A percentile compares a stretch with the other conserved stretches of the same genome.
Conservation (phyloP, 2,329 filamentous ascomycete genomes). For the Macrophomina tecta region DNA sequence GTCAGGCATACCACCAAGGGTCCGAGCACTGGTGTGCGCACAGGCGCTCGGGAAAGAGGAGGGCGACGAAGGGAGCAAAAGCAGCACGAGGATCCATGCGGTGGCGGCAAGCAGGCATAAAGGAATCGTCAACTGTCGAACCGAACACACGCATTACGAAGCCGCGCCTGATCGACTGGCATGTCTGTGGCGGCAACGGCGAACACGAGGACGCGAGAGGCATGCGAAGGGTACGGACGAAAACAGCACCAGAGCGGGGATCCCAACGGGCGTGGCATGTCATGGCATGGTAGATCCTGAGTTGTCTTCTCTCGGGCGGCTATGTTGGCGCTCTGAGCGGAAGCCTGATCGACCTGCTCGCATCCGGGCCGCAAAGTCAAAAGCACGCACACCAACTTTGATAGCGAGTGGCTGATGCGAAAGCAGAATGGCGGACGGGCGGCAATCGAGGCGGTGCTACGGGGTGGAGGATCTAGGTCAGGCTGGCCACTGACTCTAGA, state of each 20-base stretch:
- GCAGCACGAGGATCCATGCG: not conserved
- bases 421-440: not conserved
- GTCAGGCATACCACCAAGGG: not conserved
- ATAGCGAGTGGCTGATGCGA: not conserved
- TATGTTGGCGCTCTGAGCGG: not conserved
- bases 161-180: not conserved
- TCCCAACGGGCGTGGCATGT: not conserved
- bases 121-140: not conserved
- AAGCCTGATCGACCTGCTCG: not conserved
- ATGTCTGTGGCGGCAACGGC: slow-evolving; percentile 1
- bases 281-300: not conserved
- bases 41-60: not conserved
- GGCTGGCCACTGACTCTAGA: not conserved
- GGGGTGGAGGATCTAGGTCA: not conserved
- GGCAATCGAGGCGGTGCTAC: not conserved
- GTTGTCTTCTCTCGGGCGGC: not conserved
- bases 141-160: not conserved
- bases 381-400: not conserved
- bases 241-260: not conserved
- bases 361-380: not conserved
- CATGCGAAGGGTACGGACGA: not conserved
- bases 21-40: not conserved
- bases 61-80: not conserved
- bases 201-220: not conserved
- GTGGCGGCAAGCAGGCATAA: not conserved